Evolutionary conservation across 2,329 filamentous ascomycete genomes (phyloP), one percentile per base, ranked within the genome.

Genomic region (Clathrospora elynae): DNA sequence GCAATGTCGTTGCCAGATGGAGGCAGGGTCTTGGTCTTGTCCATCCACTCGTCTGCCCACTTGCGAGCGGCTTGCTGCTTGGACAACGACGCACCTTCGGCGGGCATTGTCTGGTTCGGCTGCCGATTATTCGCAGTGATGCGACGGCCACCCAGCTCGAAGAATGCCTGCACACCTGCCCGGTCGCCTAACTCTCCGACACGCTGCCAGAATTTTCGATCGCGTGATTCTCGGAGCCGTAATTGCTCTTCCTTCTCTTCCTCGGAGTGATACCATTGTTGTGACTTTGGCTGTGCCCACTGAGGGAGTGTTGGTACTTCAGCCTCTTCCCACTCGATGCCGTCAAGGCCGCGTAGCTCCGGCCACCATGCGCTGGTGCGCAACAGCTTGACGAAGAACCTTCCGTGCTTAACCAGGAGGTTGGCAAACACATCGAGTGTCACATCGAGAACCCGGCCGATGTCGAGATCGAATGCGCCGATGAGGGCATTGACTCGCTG

Each of bases 281-380:
- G 66, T 31, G 83, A 88, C 10, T 81, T 82, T 8, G 91, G 90
- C 16, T 88, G 73, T 10, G 91, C 91, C 92, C 93, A 96, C 18
- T 77, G 77, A 0, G 92, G 93, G n/a, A 97, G 75, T 0, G 88
- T 86, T 3, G 80, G 80, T 10, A 80, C 74, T 33, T 79, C 80
- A 12, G 77, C 71, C 28, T 75, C 72, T 20, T 70, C 58, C 62
- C 67, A 73, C 12, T 75, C 74, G 31, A 81, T 73, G 14, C 73
- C 71, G 29, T 78, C 73, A 8, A 76, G 66, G 20, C 79, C 77
- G 35, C 82, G 83, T 35, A 85, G 73, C 41, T 80, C 83, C 2
- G 93, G 93, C 93, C 93, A 99, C 93, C 93, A 99, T 16, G 92
- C 95, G 73, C 92, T 97, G 45, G 85, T 84, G 44, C 92, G 82